Base-by-base conservation (phyloP, 164 flowering plant genomes). In the Malania oleifera region DNA sequence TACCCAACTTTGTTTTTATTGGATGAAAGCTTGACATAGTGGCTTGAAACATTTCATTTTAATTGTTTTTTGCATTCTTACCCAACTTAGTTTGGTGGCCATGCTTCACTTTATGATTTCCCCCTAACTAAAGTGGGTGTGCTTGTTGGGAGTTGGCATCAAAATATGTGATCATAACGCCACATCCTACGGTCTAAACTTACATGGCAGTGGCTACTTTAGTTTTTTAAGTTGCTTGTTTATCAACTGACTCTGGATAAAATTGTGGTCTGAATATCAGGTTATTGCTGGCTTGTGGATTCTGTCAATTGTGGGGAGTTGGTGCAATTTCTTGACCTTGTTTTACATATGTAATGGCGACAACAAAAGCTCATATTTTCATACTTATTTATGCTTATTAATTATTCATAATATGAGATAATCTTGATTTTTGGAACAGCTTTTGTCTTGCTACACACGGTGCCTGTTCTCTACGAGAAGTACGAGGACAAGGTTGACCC, bases 391-490 rank as follows among this genome's bases (percentile, higher is more conserved):
- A n/a, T 17, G 22, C 34, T 48, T 54, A 3, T 38, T 8, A n/a
- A 48, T 52, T 44, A 19, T 23, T 18, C 1, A 15, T 18, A n/a
- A n/a, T n/a, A n/a, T n/a, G n/a, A n/a, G n/a, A n/a, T n/a, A n/a
- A n/a, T n/a, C n/a, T n/a, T 14, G 1, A 47, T 40, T 51, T 24
- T 24, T 15, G 20, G 55, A 65, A 66, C 87, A 85, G 91, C 56
- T 17, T 80, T 87, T 51, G 84, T 87, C n/a, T 47, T 82, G 72
- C 70, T 87, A 59, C 81, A 78, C 72, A 83, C 91, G 0, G 77
- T 87, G 41, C 95, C 95, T 5, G 78, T 85, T 18, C 46, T 83
- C 17, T 87, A 87, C 37, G 95, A 87, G 73, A 87, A 85, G 68
- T 77, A 80, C n/a, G 91, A 82, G 55, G 84, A 85, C 67, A 67